Base-by-base conservation (phyloP, 306 rosid species). In the Inga oerstediana region DNA sequence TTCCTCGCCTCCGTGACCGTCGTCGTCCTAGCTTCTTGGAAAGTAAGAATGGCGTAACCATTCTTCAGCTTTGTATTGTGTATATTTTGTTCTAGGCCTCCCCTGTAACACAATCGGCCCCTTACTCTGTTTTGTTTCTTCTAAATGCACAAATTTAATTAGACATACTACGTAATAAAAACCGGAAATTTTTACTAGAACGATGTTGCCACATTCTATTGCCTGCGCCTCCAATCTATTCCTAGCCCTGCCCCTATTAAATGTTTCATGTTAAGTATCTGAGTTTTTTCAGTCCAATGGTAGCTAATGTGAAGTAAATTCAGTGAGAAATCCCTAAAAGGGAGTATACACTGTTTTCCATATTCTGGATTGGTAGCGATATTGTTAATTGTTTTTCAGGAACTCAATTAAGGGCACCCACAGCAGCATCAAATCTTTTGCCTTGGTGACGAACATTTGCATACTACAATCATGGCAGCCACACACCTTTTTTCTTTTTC, bases 391-490 rank as follows among this genome's bases (percentile, higher is more conserved):
- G 39, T 58, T 41, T 82, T 39, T 56, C 81, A 76, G 81, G 77
- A 82, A 56, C 52, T 30, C 10, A 44, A 10, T 22, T 72, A 51
- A n/a, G 39, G 56, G 12, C 48, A 72, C n/a, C n/a, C 2, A 4
- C 14, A 72, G 32, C 22, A 2, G 58, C 76, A 72, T 72, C 37
- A 22, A 58, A 19, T 44, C 58, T 14, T 41, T 71, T 43, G 54
- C 34, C 37, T 69, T 41, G 49, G 51, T 69, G 20, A 69, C 74
- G 32, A 20, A 24, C 15, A 3, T 39, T 71, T 71, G 54, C 52
- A 10, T 34, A 15, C 79, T 22, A 78, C 75, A 8, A n/a, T 81
- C 48, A 91, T 95, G 98, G 95, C 95, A 68, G 85, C 92, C 35
- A 43, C 93, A 9, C 82, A 85, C 62, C 84, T 88, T 59, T 61